Base-by-base conservation (phyloP, 352 stramenopile species). In the Phytophthora cryptogea region DNA sequence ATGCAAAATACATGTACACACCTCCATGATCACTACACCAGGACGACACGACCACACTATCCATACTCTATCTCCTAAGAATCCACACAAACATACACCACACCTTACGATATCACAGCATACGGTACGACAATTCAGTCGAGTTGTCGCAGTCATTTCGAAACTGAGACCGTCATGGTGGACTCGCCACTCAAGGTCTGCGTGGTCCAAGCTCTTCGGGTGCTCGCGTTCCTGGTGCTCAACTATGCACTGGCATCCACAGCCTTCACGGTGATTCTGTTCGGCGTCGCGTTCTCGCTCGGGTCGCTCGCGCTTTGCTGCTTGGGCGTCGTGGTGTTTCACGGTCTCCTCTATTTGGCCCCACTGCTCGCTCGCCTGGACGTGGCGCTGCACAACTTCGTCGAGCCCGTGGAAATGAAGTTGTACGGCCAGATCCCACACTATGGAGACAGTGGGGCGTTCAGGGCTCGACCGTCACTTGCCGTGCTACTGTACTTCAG, bases 291-390 rank as follows among this genome's bases (percentile, higher is more conserved):
- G 11, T 61, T 88, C 40, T 74, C 77, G 27, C 53, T 83, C 10
- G 62, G 69, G 16, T 68, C 89, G 33, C 50, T 94, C 32, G 75
- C 80, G 42, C 54, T 94, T 8, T 94, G 80, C 63, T 86, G 78
- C 32, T 30, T 90, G 8, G 84, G 84, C 11, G 54, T 91, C 27
- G 59, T 86, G 30, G 61, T 87, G 30, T 87, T 91, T 55, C 74
- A 84, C n/a, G 43, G 85, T 11, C 59, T 91, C 53, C 61, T 94
- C 31, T 79, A 83, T 23, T 20, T 81, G 39, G 66, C 84, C 11
- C 68, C 76, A 28, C 30, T 80, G 33, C 54, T 90, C 8, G 72
- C 76, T 31, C 66, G 78, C 9, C 31, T 86, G 28, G 84, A 91
- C 54, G 68, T 89, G 11, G 64, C 54, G 26, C 66, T 93, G 23